Conservation (phyloP, 2,329 filamentous ascomycete species). For the Diaporthe nobilis region DNA sequence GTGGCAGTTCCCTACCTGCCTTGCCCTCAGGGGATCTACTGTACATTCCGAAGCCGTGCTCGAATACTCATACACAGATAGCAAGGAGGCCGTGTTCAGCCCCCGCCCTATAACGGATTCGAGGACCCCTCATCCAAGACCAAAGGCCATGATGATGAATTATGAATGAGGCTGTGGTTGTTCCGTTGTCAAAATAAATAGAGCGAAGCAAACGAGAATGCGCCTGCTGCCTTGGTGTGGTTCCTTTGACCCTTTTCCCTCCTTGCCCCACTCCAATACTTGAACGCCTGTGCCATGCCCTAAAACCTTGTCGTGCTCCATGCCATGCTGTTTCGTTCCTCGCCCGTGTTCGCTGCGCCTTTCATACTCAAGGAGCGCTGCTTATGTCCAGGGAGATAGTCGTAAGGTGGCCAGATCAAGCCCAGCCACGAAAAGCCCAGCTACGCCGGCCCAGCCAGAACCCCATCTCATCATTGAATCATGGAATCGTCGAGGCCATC, state of each 20-base stretch:
- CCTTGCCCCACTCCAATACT: slow-evolving; percentile 33
- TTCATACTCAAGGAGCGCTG: neutral
- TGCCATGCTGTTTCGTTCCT: slow-evolving; percentile 33
- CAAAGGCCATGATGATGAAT: slow-evolving; percentile 1
- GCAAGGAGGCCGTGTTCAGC: neutral
- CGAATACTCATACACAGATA: slow-evolving; percentile 48
- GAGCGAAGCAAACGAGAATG: neutral
- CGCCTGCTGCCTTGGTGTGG: slow-evolving; percentile 11
- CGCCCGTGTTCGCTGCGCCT: neutral
- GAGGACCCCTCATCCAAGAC: neutral
- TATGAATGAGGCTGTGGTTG: slow-evolving; percentile 5
- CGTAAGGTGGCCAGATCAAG: neutral
- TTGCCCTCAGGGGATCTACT: slow-evolving; percentile 38
- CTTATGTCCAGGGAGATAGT: neutral
- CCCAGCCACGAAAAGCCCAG: neutral
- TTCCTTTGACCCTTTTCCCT: neutral
- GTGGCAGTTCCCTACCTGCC: slow-evolving; percentile 29
- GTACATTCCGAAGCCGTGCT: slow-evolving; percentile 49
- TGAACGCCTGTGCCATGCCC: slow-evolving; percentile 32
- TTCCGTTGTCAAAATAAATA: slow-evolving; percentile 10
- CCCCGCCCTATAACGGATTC: slow-evolving; percentile 4
- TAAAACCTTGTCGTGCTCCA: slow-evolving; percentile 36
- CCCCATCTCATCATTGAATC: slow-evolving; percentile 62
- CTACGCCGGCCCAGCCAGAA: neutral
- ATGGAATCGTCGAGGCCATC: slow-evolving; percentile 78